Evolutionary conservation across 2,329 filamentous ascomycete species (phyloP), one percentile per base, ranked within the genome.

Genomic region (Apiospora malaysiana): DNA sequence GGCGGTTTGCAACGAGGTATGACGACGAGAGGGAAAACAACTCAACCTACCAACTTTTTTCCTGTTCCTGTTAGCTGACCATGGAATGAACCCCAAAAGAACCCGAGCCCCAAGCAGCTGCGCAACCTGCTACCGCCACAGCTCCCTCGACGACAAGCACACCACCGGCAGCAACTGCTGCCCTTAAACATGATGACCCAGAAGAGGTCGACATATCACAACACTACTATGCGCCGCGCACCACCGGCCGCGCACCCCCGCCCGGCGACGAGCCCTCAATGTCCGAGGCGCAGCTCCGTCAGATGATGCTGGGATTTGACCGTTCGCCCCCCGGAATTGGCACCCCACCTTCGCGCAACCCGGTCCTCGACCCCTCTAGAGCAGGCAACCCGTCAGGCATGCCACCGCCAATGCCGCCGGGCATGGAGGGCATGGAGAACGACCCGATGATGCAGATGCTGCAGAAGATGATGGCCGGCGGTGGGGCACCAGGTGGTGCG

Each of bases 171-270:
- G 75, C 81, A 40, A 75, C 45, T 47, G 4, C 45, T 37, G 27
- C 27, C 10, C 21, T 80, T 27, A 78, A 80, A 40, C 82, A 87
- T 76, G 89, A 86, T 70, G 91, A 93, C 76, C 93, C 93, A 7
- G 92, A 91, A 6, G 93, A 94, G 80, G 87, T 94, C 73, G 93
- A 95, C 79, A 94, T 95, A 75, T 93, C 92, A n/a, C 82, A 91
- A 74, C 92, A 93, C 82, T 91, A 87, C 81, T 93, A 92, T 81
- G 81, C 86, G 45, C 91, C 90, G 1, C 81, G 83, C 32, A 81
- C 82, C 12, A 83, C 84, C 51, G 76, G 82, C 27, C 81, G 83
- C 69, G 40, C 10, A 14, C 77, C 83, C 69, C 77, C 84, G 68
- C 75, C 80, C 43, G 73, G 79, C 69, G 79, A 82, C 71, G 76